Percentiles rank a stretch among this genome's conserved stretches.
These are phyloP conservation scores for Quercus variabilis DNA, from an alignment of 306 rosid species.

Conservation along the genomic window DNA sequence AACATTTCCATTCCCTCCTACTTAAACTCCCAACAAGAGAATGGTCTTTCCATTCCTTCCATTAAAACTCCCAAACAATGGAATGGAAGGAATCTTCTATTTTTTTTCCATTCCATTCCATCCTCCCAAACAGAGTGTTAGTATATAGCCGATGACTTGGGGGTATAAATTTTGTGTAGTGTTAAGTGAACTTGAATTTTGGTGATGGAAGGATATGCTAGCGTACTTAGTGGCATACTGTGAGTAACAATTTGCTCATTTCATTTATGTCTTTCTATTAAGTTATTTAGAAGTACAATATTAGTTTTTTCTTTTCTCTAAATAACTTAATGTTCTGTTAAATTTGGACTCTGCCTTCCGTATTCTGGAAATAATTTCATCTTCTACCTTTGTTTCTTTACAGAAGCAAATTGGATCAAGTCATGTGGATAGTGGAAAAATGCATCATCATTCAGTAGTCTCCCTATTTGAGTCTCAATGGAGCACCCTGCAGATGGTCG, in stretches of 20 bases:
- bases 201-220: background rate
- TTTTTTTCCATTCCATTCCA: too few species aligned
- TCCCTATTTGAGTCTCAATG: conserved; percentile 92
- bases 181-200: background rate
- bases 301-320: background rate
- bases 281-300: background rate
- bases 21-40: too few species aligned
- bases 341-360: background rate
- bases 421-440: conserved; percentile 66
- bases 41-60: too few species aligned
- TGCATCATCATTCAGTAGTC: conserved; percentile 76
- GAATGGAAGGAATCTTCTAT: too few species aligned
- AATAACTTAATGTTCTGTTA: background rate
- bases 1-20: too few species aligned
- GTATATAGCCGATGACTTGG: background rate
- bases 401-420: conserved; percentile 69
- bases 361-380: conserved; percentile 4
- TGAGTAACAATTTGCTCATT: background rate
- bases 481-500: conserved; percentile 98
- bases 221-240: background rate
- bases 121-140: background rate
- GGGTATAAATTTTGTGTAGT: background rate
- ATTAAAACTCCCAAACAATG: too few species aligned
- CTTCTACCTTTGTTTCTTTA: conserved; percentile 25
- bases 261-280: background rate